Base-by-base conservation (phyloP, 805 yeast genomes). In the Cyberlindnera maclurae region DNA sequence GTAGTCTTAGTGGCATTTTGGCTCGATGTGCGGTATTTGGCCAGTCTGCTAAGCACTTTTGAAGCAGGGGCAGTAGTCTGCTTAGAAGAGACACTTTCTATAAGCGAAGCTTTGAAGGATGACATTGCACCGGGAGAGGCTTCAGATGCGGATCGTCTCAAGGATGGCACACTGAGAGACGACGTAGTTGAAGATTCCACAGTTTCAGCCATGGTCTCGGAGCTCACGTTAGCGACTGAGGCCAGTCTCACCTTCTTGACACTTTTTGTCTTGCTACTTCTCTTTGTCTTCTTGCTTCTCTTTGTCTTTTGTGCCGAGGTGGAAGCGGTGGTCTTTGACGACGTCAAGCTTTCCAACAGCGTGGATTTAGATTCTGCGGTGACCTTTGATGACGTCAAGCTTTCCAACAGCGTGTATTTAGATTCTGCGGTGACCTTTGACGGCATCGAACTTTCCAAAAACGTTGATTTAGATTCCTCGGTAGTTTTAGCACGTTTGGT, bases 281-380 rank as follows among this genome's bases (percentile, higher is more conserved):
- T 47, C 40, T 38, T 41, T 6, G 38, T 15, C 27, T 34, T 45
- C 18, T 33, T 34, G 20, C 12, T 37, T 24, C 30, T 43, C 32
- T 43, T 44, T 1, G 31, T 16, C 26, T 42, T 46, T 33, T 41
- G 42, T n/a, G 36, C 26, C 36, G 34, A 37, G 17, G 38, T 41
- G 4, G 40, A 24, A n/a, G 24, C 12, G 13, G 12, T 15, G 12
- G 33, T 22, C 34, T 28, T 31, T 16, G 26, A 12, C 5, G 12
- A 7, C 4, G 12, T 22, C 27, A 5, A 3, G 11, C 12, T 31
- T 3, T n/a, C 17, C 13, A 16, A 17, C 7, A 11, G 16, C n/a
- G 24, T 20, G 24, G 31, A 5, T 17, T 24, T 15, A 20, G 26
- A 12, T 13, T 17, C 33, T 28, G 24, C 12, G 13, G 12, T 15